Percentiles rank a stretch among this genome's conserved stretches.
Conservation (phyloP, 73 alveolate genomes). For the Breviolum minutum region DNA sequence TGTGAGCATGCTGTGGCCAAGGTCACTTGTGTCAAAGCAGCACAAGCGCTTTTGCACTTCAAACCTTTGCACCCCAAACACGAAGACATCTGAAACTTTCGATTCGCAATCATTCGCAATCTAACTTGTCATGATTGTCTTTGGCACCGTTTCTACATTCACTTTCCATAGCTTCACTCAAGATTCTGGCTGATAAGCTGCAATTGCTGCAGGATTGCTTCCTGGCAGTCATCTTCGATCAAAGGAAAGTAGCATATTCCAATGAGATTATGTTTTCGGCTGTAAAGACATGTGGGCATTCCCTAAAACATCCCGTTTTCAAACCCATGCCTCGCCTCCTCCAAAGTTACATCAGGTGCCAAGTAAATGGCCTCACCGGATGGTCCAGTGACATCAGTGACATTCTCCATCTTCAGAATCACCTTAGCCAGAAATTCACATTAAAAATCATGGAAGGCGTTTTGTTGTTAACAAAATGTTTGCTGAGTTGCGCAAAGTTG, state of each 20-base stretch:
- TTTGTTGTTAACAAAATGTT: background rate
- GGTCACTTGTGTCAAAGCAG: background rate
- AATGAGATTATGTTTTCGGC: no score
- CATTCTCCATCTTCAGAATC: background rate
- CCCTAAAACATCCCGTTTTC: no score
- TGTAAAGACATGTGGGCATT: no score
- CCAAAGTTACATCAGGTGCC: conserved; percentile 23
- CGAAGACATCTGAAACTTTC: no score
- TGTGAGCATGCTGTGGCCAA: conserved; percentile 13
- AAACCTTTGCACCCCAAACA: background rate
- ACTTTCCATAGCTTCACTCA: background rate
- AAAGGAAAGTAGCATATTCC: background rate
- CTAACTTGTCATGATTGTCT: background rate
- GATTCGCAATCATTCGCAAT: no score
- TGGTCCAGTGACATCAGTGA: conserved; percentile 21
- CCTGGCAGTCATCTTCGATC: background rate
- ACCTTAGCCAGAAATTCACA: background rate
- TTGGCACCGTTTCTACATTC: background rate
- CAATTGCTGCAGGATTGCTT: background rate
- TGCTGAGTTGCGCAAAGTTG: conserved; percentile 41
- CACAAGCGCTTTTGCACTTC: background rate
- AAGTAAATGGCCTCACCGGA: conserved; percentile 20
- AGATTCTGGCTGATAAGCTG: conserved; percentile 34
- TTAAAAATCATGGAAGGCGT: background rate
- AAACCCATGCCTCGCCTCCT: background rate